Base-by-base conservation (phyloP, 257 asterid genomes). In the Solanum medicagineum region DNA sequence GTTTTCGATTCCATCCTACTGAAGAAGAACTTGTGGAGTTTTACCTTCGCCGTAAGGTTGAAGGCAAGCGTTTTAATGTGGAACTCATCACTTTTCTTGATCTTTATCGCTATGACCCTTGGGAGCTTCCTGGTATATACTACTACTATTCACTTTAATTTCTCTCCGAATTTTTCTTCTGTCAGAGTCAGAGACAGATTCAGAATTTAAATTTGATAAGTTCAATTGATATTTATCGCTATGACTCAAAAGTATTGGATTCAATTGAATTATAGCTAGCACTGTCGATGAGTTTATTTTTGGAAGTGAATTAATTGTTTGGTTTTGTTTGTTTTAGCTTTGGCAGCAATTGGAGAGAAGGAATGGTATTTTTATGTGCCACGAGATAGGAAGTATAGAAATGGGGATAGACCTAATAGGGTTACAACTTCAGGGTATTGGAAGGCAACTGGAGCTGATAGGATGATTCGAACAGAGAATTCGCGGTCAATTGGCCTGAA, bases 41-140 rank as follows among this genome's bases (percentile, higher is more conserved):
- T 92, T 97, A 97, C 84, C 98, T 97, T 89, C 98, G 99, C 70
- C 98, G 99, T 57, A 97, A 97, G 92, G 98, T 97, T n/a, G 98
- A 97, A 90, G 99, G 99, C 86, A 97, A 95, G 85, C 96, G 98
- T 5, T 97, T 97, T 94, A 95, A 97, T 86, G 98, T 97, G 0
- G 98, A 97, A 59, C 98, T 97, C 90, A 93, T 97, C 91, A 92
- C 99, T 85, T 95, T 92, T 57, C 88, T 97, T 24, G 98, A 97
- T 91, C 99, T 97, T 75, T 97, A 97, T 83, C 98, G 98, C 80
- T 94, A 95, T 22, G 99, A 97, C 91, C 99, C 99, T 59, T 97
- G 99, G 99, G 99, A 97, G 36, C 98, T 97, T 63, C 99, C 99
- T 3, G 98, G 98, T 96, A 51, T 0, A 3, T 11, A 22, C 44